Evolutionary conservation across 2,329 filamentous ascomycete genomes (phyloP), one percentile per base, ranked within the genome.

Genomic region (Scedosporium boydii): DNA sequence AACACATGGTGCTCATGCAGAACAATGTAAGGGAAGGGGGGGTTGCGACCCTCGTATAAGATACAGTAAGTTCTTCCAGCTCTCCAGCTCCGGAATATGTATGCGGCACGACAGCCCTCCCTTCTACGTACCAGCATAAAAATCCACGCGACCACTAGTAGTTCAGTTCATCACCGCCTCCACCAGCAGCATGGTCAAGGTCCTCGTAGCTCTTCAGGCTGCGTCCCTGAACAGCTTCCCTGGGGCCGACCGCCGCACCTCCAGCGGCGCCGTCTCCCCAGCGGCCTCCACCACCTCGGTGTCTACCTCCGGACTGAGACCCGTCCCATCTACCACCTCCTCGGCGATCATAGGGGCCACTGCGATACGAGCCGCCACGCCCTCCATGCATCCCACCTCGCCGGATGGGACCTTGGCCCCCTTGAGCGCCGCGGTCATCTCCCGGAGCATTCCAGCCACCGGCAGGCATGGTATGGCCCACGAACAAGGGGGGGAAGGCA

Each of bases 161-260:
- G 75, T 98, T 96, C 70, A 98, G 78, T 77, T 97, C 93, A 29
- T 90, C 89, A 48, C 88, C 86, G 48, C 88, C 90, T 42, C 84
- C 81, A 14, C 87, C 85, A 44, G 86, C 86, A 63, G 89, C 88
- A 56, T 96, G 93, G 77, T 99, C 95, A 26, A 99, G 80, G 72
- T 99, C 95, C 74, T 99, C 96, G 72, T 99, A 99, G 74, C 91
- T 97, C 82, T 96, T 96, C 67, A 99, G 78, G 65, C 90, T 96
- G 63, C 95, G 86, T 4, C 95, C 95, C 68, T 96, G 91, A 0
- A 96, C 92, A 10, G 95, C 93, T 75, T 98, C 93, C 21, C 90
- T 85, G 21, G 95, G 93, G 0, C 92, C 93, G 64, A 93, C 88
- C 2, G 89, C 87, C 41, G 88, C 86, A 26, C 84, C 88, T 46